phyloP scores from a whole-genome alignment of 169 alveolate species.

The Plasmodium cynomolgi region DNA sequence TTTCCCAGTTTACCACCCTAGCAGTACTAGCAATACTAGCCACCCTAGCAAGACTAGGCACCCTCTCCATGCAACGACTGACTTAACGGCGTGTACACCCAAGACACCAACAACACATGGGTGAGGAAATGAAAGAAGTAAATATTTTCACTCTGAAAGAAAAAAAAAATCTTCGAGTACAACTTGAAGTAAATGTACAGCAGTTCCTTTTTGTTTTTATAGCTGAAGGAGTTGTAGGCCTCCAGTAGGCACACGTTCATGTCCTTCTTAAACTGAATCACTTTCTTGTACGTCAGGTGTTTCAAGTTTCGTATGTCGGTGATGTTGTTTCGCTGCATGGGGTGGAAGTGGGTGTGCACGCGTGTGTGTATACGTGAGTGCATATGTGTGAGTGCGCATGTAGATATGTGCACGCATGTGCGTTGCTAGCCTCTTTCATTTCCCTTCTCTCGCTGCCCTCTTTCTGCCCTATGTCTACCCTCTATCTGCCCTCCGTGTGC shows the following conservation, averaged over 20 bases:
- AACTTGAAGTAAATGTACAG: slow-evolving; percentile 55
- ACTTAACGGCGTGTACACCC: slow-evolving; percentile 68
- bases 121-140: slow-evolving; percentile 69
- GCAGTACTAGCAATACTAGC: background rate
- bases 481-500: no score
- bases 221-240: slow-evolving; percentile 62
- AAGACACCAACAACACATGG: slow-evolving; percentile 53
- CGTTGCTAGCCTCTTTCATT: background rate
- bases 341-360: background rate
- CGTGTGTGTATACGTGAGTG: background rate
- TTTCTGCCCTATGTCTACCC: no score
- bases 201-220: slow-evolving; percentile 69
- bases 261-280: slow-evolving; percentile 66
- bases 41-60: background rate
- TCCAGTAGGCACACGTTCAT: slow-evolving; percentile 50
- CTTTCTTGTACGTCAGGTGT: slow-evolving; percentile 36
- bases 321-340: slow-evolving; percentile 44
- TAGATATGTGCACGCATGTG: background rate
- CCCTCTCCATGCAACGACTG: background rate
- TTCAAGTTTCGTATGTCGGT: slow-evolving; percentile 53
- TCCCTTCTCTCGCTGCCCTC: background rate
- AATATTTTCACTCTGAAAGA: slow-evolving; percentile 55
- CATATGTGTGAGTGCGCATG: background rate
- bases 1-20: background rate
- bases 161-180: slow-evolving; percentile 59